Evolutionary conservation across 1,284 basidiomycete species (phyloP).

Genomic region (Austropuccinia psidii): DNA sequence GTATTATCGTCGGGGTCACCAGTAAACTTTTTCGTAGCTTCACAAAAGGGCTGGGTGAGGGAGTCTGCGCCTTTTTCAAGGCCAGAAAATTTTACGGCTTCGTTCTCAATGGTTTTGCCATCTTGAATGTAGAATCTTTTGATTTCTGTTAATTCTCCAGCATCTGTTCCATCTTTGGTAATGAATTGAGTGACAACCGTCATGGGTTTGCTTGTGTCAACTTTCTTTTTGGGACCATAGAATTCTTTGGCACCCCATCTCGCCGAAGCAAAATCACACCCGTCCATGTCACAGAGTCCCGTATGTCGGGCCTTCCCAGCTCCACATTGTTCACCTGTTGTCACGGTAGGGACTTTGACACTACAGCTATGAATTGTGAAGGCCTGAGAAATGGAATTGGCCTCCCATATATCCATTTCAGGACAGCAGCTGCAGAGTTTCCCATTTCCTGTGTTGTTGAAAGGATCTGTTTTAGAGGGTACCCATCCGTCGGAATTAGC

Average conservation of each 20-base stretch:
- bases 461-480: constrained; percentile 39
- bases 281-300: constrained; percentile 3
- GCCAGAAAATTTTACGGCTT: background rate
- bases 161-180: constrained; percentile 1
- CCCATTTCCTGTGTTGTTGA: constrained; percentile 48
- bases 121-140: constrained; percentile 6
- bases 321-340: background rate
- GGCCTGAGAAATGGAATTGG: constrained; percentile 17
- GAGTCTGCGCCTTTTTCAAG: background rate
- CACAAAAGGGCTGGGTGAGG: background rate
- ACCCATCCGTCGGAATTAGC: constrained; percentile 43
- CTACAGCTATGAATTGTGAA: constrained; percentile 11
- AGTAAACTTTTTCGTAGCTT: background rate
- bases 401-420: constrained; percentile 52
- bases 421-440: constrained; percentile 41
- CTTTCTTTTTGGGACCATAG: constrained; percentile 1
- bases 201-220: constrained; percentile 8
- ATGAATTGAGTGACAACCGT: constrained; percentile 30
- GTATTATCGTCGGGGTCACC: background rate
- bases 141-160: constrained; percentile 5
- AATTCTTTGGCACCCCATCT: constrained; percentile 2
- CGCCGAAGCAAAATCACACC: constrained; percentile 21
- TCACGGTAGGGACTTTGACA: background rate
- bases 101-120: background rate
- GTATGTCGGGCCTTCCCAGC: background rate